phyloP scores from a whole-genome alignment of 2,329 filamentous ascomycete species.

The Xylaria sp. region DNA sequence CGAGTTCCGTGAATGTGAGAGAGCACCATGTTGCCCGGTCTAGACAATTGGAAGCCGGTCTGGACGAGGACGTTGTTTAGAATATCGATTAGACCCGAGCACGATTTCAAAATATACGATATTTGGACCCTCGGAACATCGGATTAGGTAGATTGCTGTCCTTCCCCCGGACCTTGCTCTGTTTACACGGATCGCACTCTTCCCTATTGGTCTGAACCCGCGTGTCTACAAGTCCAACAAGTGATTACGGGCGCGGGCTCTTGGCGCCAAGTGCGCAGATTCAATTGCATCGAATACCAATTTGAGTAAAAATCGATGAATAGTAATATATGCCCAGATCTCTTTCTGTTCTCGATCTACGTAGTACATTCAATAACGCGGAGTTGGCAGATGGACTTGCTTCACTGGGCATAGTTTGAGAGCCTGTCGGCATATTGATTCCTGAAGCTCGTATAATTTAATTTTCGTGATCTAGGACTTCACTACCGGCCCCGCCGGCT shows the following conservation, averaged over 20 bases:
- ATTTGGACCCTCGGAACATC: no score
- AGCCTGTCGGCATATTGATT: background rate
- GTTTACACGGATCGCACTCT: background rate
- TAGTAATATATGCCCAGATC: background rate
- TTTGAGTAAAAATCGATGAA: background rate
- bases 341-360: background rate
- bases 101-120: no score
- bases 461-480: background rate
- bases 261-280: no score
- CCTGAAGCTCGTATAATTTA: constrained; percentile 2
- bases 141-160: no score
- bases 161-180: no score
- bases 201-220: background rate
- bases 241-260: background rate
- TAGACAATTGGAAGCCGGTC: no score
- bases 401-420: constrained; percentile 18
- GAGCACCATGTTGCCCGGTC: no score
- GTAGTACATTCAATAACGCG: background rate
- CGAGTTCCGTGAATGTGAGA: no score
- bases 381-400: constrained; percentile 10
- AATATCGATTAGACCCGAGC: no score
- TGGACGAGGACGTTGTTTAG: no score
- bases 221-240: background rate
- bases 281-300: background rate
- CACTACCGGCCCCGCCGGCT: background rate